phyloP scores from a whole-genome alignment of 2,329 filamentous ascomycete genomes.

The Macroventuria anomochaeta region DNA sequence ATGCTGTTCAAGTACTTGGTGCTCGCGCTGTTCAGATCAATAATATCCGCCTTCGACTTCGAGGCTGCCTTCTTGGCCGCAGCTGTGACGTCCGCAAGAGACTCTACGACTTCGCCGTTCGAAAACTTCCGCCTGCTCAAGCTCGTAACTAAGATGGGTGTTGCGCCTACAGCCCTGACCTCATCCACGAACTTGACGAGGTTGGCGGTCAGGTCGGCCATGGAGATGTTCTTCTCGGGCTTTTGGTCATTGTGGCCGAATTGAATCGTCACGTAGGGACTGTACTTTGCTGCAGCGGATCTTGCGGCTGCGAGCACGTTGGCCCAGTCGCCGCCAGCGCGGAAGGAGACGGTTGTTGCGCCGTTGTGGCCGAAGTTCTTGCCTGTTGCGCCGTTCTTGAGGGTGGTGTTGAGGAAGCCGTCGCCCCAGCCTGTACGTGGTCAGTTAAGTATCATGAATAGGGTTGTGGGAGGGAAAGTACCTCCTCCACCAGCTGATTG shows the following conservation, averaged over 20 bases:
- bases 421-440: conserved; percentile 59
- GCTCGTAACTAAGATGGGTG: conserved; percentile 59
- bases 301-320: conserved; percentile 54
- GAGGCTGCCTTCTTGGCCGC: conserved; percentile 57
- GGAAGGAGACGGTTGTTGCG: conserved; percentile 63
- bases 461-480: background rate
- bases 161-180: conserved; percentile 37
- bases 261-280: conserved; percentile 61
- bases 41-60: conserved; percentile 46
- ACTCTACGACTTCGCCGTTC: conserved; percentile 50
- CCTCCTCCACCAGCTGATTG: conserved; percentile 32
- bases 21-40: conserved; percentile 61
- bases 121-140: conserved; percentile 59
- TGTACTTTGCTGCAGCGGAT: conserved; percentile 43
- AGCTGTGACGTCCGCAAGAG: conserved; percentile 54
- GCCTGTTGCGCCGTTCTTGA: conserved; percentile 58
- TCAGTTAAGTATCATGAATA: too few relatives aligned
- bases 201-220: conserved; percentile 58
- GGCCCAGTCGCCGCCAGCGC: conserved; percentile 60
- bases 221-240: conserved; percentile 51
- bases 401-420: conserved; percentile 59
- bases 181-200: conserved; percentile 53
- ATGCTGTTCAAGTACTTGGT: conserved; percentile 59
- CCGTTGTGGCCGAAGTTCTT: conserved; percentile 62
- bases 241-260: conserved; percentile 69